Evolutionary conservation across 345 rosid genomes (phyloP).

Genomic region (Lepidium aucheri): DNA sequence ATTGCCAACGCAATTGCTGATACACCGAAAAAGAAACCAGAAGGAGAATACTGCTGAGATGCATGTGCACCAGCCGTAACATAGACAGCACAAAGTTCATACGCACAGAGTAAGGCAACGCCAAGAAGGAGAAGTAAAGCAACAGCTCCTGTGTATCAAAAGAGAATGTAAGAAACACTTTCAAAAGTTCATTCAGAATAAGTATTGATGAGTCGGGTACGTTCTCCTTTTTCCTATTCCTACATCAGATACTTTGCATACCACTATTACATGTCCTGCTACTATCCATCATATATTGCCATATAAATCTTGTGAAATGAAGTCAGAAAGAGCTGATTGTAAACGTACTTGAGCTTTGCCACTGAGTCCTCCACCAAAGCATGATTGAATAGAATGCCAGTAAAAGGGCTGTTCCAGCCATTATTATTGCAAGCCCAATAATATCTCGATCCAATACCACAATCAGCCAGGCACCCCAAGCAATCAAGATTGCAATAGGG

Average conservation of each 20-base stretch:
- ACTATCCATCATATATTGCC: background rate
- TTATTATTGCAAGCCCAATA: conserved; percentile 87
- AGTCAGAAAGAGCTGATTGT: background rate
- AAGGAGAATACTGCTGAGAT: conserved; percentile 88
- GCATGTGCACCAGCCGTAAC: conserved; percentile 84
- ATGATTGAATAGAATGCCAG: conserved; percentile 96
- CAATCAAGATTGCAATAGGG: conserved; percentile 71
- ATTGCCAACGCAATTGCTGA: conserved; percentile 96
- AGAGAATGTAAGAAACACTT: conserved; percentile 13
- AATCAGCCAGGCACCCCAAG: conserved; percentile 89
- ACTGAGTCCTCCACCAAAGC: conserved; percentile 99
- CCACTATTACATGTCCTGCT: background rate
- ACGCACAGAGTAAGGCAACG: conserved; percentile 89
- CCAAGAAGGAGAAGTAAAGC: conserved; percentile 96
- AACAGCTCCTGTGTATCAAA: conserved; percentile 64
- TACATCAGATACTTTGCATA: background rate
- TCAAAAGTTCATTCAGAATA: background rate
- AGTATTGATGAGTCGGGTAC: background rate
- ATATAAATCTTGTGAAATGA: background rate
- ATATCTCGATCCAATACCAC: conserved; percentile 70
- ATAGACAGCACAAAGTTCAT: conserved; percentile 96
- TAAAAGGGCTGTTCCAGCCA: conserved; percentile 96
- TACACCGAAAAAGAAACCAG: conserved; percentile 98
- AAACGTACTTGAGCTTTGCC: conserved; percentile 97
- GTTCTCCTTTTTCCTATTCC: background rate